Conservation (phyloP, 768 basidiomycete genomes). For the Amanita phalloides region DNA sequence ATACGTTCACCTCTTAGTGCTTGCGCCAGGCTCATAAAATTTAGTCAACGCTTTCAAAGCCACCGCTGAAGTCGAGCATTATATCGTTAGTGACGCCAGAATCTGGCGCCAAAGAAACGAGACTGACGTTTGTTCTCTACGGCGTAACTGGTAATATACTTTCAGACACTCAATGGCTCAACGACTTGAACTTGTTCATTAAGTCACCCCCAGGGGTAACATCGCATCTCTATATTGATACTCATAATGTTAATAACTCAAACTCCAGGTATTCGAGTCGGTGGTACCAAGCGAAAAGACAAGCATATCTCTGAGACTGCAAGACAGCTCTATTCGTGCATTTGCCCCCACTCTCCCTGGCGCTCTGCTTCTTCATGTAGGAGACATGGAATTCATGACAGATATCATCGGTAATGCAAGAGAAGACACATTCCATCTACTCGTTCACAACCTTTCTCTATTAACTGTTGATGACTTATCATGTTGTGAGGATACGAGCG, state of each 20-base stretch:
- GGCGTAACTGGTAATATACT: slow-evolving; percentile 54
- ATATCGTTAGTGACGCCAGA: slow-evolving; percentile 50
- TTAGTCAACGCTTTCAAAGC: slow-evolving; percentile 34
- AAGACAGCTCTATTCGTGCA: slow-evolving; percentile 56
- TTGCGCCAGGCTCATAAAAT: neutral
- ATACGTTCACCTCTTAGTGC: neutral
- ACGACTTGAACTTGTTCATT: slow-evolving; percentile 50
- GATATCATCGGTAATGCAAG: slow-evolving; percentile 61
- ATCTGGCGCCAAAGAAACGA: slow-evolving; percentile 68
- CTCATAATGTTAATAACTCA: neutral
- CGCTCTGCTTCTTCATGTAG: slow-evolving; percentile 54
- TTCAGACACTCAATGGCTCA: slow-evolving; percentile 52
- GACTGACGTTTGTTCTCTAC: slow-evolving; percentile 49
- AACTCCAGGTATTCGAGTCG: slow-evolving; percentile 69
- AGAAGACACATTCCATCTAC: slow-evolving; percentile 40
- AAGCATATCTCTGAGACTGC: slow-evolving; percentile 48
- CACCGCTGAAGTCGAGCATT: slow-evolving; percentile 55
- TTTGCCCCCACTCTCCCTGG: slow-evolving; percentile 51
- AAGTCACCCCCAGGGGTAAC: slow-evolving; percentile 86
- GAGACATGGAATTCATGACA: slow-evolving; percentile 58
- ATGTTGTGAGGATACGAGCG: slow-evolving; percentile 3
- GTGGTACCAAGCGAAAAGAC: slow-evolving; percentile 89
- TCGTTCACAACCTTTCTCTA: slow-evolving; percentile 37
- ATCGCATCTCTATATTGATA: slow-evolving; percentile 16
- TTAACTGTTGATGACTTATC: slow-evolving; percentile 26